Conservation (phyloP, 441 rosid species). For the Adansonia rubrostipa region DNA sequence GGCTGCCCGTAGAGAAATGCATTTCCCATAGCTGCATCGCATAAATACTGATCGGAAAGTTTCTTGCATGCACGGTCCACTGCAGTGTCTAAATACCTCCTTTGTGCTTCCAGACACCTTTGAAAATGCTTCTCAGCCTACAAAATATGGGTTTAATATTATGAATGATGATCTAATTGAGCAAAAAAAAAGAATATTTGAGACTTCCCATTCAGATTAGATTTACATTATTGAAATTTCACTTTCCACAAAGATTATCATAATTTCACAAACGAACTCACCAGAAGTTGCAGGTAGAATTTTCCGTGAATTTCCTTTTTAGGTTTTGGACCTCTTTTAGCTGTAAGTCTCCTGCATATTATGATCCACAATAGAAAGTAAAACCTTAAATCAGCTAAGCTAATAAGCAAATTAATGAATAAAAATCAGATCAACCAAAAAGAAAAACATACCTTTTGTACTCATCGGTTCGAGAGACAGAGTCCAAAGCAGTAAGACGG, state of each 20-base stretch:
- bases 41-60: conserved; percentile 5
- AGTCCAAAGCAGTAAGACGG: background rate
- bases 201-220: conserved; percentile 23
- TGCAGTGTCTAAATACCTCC: conserved; percentile 14
- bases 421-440: background rate
- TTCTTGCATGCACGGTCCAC: conserved; percentile 3
- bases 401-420: background rate
- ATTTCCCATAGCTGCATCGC: background rate
- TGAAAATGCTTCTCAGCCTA: conserved; percentile 23
- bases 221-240: background rate
- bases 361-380: conserved; percentile 5
- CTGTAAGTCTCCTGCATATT: background rate
- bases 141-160: background rate
- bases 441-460: conserved; percentile 2
- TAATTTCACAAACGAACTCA: background rate
- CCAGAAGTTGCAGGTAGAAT: conserved; percentile 26
- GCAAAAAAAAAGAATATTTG: background rate
- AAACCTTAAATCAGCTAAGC: background rate
- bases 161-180: background rate
- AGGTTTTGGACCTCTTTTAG: background rate
- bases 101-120: conserved; percentile 28
- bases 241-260: conserved; percentile 12
- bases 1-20: background rate
- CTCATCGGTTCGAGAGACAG: background rate
- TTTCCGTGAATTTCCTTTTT: conserved; percentile 6